A percentile compares a stretch with the other conserved stretches of the same genome.
phyloP scores from a whole-genome alignment of 2,329 filamentous ascomycete genomes.

The Didymella lethalis region DNA sequence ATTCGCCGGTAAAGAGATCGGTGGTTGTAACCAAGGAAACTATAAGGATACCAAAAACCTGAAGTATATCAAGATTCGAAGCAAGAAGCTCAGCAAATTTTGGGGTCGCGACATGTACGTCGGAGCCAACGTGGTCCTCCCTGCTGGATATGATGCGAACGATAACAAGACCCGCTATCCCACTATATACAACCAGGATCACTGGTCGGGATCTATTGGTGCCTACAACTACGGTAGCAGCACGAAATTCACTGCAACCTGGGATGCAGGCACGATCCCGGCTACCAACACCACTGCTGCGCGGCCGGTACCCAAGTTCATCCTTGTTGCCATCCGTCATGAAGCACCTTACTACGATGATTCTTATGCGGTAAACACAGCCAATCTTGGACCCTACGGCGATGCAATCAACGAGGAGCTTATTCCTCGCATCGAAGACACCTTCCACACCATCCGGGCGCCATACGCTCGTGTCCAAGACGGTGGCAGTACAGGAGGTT shows the following conservation, averaged over 20 bases:
- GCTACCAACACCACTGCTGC: slow-evolving; percentile 34
- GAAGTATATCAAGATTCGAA: slow-evolving; percentile 51
- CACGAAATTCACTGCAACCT: slow-evolving; percentile 33
- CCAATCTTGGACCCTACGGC: slow-evolving; percentile 52
- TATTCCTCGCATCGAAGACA: slow-evolving; percentile 45
- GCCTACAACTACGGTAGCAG: slow-evolving; percentile 33
- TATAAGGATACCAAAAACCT: slow-evolving; percentile 46
- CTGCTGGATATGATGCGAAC: slow-evolving; percentile 44
- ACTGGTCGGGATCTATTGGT: slow-evolving; percentile 41
- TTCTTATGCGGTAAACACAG: slow-evolving; percentile 52
- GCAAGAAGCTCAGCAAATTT: slow-evolving; percentile 47
- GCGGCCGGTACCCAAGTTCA: slow-evolving; percentile 47
- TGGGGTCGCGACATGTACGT: slow-evolving; percentile 50
- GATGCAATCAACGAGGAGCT: slow-evolving; percentile 54
- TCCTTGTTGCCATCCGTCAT: slow-evolving; percentile 50
- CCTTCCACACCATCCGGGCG: slow-evolving; percentile 48
- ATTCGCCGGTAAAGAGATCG: slow-evolving; percentile 48
- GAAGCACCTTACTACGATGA: slow-evolving; percentile 52
- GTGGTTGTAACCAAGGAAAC: slow-evolving; percentile 51
- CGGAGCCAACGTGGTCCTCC: slow-evolving; percentile 50
- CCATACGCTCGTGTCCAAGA: slow-evolving; percentile 51
- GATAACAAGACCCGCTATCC: slow-evolving; percentile 46
- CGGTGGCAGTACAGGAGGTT: slow-evolving; percentile 51
- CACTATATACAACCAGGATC: slow-evolving; percentile 48
- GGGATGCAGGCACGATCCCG: slow-evolving; percentile 45